Conservation (phyloP, 441 rosid genomes). For the California macrophylla region DNA sequence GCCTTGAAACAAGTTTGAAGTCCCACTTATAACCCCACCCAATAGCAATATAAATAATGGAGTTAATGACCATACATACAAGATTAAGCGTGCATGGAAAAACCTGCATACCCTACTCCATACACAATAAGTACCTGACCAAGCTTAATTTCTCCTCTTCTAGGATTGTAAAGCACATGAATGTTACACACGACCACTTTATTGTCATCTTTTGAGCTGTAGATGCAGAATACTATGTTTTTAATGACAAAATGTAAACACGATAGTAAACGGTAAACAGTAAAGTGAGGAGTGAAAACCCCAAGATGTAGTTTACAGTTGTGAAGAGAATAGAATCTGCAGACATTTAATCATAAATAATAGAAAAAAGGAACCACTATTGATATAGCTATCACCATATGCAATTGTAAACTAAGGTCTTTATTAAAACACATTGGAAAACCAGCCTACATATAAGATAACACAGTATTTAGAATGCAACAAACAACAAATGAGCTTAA, state of each 20-base stretch:
- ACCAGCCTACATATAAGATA: neutral
- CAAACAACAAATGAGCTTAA: neutral
- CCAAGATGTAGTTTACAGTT: neutral
- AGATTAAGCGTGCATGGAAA: neutral
- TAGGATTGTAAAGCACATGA: conserved; percentile 92
- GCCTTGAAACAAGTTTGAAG: neutral
- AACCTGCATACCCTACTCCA: conserved; percentile 6
- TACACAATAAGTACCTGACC: conserved; percentile 59
- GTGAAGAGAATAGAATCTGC: neutral
- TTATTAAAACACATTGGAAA: neutral
- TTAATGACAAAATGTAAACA: conserved; percentile 11
- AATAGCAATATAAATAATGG: neutral
- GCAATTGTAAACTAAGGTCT: neutral
- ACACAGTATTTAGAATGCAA: neutral
- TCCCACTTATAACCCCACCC: neutral
- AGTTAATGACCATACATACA: neutral
- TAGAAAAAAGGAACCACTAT: neutral
- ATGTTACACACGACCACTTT: conserved; percentile 76
- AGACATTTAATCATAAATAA: neutral
- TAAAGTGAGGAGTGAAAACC: neutral
- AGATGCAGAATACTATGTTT: conserved; percentile 20
- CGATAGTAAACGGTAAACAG: neutral
- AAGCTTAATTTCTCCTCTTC: conserved; percentile 87
- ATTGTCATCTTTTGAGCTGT: conserved; percentile 41
- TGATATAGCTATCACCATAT: neutral